Evolutionary conservation across 2,329 filamentous ascomycete genomes (phyloP), one percentile per base, ranked within the genome.

Genomic region (Bipolaris victoriae): DNA sequence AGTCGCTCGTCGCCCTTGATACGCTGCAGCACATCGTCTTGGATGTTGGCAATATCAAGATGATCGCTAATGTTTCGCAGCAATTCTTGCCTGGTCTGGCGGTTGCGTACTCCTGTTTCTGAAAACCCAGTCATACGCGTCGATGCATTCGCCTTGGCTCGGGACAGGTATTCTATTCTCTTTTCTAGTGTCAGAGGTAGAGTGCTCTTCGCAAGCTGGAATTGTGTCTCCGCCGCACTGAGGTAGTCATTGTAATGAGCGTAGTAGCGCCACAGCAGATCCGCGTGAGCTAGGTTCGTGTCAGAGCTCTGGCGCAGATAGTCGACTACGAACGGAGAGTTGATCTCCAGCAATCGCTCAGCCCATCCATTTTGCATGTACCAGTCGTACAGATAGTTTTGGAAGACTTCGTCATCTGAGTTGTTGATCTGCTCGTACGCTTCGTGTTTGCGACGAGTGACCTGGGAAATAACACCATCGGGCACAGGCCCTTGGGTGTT

Each of bases 311-410:
- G 88, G 69, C 91, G 83, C 2, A 99, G 85, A 74, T 97, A 99
- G 2, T 88, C 90, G 40, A 96, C 85, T 24, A 98, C 92, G 68
- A 92, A 93, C 0, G 89, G 86, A 5, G 93, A 96, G 55, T 93
- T 86, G 49, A 95, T 92, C 35, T 89, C 87, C 33, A 99, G 85
- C 26, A 99, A 84, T 13, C 92, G 89, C 62, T 97, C 92, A 9
- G 87, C 90, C 87, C 91, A 93, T 16, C 90, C 89, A 73, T 93
- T 88, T 52, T 84, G 79, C 64, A 98, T 88, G 76, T 99, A 99
- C 94, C 95, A 99, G 70, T 97, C 93, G 74, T 97, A 99, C n/a
- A 99, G 83, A 68, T 91, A 92, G 60, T 91, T 96, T 74, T 98
- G 90, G 80, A 99, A 99, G 4, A 97, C 90, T 70, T 97, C 91